Evolutionary conservation across 2,329 filamentous ascomycete species (phyloP).

Genomic region (Penicillium olsonii): DNA sequence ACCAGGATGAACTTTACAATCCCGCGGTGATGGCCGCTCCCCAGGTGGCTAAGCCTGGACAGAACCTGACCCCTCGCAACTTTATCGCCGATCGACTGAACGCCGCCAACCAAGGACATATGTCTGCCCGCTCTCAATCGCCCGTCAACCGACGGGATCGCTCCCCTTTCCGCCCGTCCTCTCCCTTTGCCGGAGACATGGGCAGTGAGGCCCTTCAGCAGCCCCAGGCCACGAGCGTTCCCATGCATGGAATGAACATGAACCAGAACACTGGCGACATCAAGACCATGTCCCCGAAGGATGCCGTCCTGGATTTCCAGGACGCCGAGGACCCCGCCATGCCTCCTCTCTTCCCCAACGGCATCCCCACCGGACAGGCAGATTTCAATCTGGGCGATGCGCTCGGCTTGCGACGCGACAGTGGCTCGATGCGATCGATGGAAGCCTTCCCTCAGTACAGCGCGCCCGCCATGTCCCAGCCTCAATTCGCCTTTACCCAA

Average conservation of each 20-base stretch:
- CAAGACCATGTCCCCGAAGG: conserved; percentile 92
- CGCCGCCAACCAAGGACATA: conserved; percentile 73
- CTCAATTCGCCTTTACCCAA: conserved; percentile 50
- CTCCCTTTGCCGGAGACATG: conserved; percentile 59
- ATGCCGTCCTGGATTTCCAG: conserved; percentile 82
- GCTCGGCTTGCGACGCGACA: conserved; percentile 40
- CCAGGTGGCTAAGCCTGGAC: conserved; percentile 37
- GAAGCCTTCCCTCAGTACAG: conserved; percentile 47
- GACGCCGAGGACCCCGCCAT: conserved; percentile 67
- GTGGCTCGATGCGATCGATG: conserved; percentile 41
- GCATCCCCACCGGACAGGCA: conserved; percentile 62
- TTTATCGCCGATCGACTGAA: conserved; percentile 76
- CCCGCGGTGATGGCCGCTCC: conserved; percentile 41
- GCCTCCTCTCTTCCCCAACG: conserved; percentile 68
- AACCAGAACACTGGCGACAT: conserved; percentile 44
- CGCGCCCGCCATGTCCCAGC: conserved; percentile 47
- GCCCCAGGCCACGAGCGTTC: conserved; percentile 46
- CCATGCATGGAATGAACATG: conserved; percentile 32
- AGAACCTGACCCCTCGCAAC: conserved; percentile 54
- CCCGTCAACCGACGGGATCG: conserved; percentile 63
- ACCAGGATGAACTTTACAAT: conserved; percentile 81
- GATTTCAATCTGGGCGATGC: conserved; percentile 53
- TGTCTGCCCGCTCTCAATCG: conserved; percentile 63
- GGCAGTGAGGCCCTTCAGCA: conserved; percentile 34
- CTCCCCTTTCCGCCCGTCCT: conserved; percentile 79